Evolutionary conservation across 345 rosid genomes (phyloP).

Genomic region (Ceriops decandra): DNA sequence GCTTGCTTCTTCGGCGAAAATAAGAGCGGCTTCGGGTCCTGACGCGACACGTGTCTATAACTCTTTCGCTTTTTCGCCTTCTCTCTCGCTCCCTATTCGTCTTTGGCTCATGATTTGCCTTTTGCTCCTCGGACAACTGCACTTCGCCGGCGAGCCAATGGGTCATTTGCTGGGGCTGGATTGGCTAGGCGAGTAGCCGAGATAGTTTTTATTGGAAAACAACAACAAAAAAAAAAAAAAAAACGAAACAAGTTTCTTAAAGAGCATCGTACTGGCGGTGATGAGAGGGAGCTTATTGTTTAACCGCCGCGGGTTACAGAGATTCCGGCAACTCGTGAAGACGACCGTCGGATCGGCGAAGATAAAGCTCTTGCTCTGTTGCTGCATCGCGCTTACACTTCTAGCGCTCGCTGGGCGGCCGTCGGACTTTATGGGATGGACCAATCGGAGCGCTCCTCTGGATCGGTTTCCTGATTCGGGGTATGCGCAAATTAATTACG

Average conservation of each 20-base stretch:
- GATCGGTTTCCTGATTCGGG: conserved; percentile 46
- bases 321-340: conserved; percentile 48
- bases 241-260: neutral
- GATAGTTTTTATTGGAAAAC: neutral
- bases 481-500: conserved; percentile 29
- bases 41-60: neutral
- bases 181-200: neutral
- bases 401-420: conserved; percentile 45
- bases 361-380: conserved; percentile 58
- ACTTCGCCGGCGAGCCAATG: neutral
- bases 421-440: conserved; percentile 38
- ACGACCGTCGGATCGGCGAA: conserved; percentile 43
- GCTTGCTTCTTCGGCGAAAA: neutral
- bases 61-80: neutral
- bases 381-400: conserved; percentile 43
- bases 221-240: neutral
- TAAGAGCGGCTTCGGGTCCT: neutral
- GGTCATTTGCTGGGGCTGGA: neutral
- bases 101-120: neutral
- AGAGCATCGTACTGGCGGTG: conserved; percentile 25
- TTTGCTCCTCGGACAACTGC: neutral
- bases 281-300: conserved; percentile 60
- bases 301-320: conserved; percentile 64
- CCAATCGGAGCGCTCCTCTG: conserved; percentile 24
- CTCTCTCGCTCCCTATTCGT: neutral